phyloP scores from a whole-genome alignment of 1,284 basidiomycete species.

The Leccinum glutinopallens region DNA sequence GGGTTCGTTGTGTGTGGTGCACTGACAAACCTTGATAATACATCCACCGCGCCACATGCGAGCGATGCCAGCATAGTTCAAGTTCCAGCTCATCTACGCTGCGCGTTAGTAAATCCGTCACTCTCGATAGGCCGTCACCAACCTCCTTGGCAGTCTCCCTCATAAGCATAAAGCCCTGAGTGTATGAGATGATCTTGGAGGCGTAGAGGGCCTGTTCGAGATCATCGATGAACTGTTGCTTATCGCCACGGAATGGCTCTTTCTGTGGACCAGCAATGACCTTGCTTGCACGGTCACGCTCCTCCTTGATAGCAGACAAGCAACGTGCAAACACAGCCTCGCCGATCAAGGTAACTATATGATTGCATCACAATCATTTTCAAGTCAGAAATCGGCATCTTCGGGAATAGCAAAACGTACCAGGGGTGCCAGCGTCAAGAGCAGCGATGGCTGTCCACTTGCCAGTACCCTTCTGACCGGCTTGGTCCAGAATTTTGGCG shows the following conservation, averaged over 20 bases:
- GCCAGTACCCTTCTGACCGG: constrained; percentile 99
- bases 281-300: constrained; percentile 94
- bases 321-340: constrained; percentile 99
- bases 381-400: constrained; percentile 12
- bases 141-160: constrained; percentile 97
- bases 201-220: constrained; percentile 99
- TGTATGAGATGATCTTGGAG: constrained; percentile 99
- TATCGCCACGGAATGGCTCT: constrained; percentile 96
- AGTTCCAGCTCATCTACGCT: constrained; percentile 69
- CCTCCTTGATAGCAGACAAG: constrained; percentile 96
- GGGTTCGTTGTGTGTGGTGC: neutral
- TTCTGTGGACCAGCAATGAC: constrained; percentile 87
- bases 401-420: constrained; percentile 42
- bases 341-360: constrained; percentile 92
- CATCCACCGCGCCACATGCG: constrained; percentile 99
- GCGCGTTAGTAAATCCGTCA: constrained; percentile 10
- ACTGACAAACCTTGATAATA: constrained; percentile 82
- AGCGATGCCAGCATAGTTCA: constrained; percentile 97
- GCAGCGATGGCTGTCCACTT: constrained; percentile 99
- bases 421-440: constrained; percentile 91
- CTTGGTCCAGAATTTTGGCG: constrained; percentile 92
- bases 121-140: constrained; percentile 25
- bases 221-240: constrained; percentile 98
- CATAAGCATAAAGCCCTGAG: constrained; percentile 99
- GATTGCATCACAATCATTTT: constrained; percentile 21